A percentile compares a stretch with the other conserved stretches of the same genome.
These are phyloP conservation scores for Colletotrichum cuscutae DNA, from an alignment of 2,329 filamentous ascomycete species.

Conservation along the genomic window DNA sequence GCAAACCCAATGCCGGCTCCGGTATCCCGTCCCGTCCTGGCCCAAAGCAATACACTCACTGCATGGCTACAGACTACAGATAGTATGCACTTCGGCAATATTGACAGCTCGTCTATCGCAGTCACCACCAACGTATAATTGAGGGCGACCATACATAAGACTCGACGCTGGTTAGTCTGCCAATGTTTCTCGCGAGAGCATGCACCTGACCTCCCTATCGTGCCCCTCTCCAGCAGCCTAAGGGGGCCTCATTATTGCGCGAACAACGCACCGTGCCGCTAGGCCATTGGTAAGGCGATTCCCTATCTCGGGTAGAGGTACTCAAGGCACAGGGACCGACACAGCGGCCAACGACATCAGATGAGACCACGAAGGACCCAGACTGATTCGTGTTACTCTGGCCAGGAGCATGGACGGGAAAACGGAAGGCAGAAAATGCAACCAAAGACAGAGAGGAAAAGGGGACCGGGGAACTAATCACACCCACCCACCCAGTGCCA, in stretches of 20 bases:
- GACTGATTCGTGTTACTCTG: constrained; percentile 15
- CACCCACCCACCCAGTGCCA: too few species aligned
- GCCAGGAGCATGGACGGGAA: not conserved
- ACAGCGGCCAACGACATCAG: constrained; percentile 1
- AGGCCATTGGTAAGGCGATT: not conserved
- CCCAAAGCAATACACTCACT: not conserved
- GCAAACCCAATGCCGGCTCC: not conserved
- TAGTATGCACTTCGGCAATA: constrained; percentile 7
- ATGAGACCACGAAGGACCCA: not conserved
- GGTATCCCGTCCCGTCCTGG: not conserved
- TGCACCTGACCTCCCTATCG: too few species aligned
- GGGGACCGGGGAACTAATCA: not conserved
- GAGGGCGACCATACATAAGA: not conserved
- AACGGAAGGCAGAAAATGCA: not conserved
- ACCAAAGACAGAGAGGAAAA: not conserved
- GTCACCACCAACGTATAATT: not conserved
- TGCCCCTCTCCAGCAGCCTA: too few species aligned
- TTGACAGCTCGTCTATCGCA: not conserved
- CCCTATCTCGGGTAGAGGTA: not conserved
- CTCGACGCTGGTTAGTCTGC: not conserved
- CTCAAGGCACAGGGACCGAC: not conserved
- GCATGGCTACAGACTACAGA: not conserved
- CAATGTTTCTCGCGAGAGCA: too few species aligned
- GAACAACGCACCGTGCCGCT: too few species aligned
- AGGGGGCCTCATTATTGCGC: too few species aligned